Evolutionary conservation across 2,329 filamentous ascomycete species (phyloP), one percentile per base, ranked within the genome.

Genomic region (Colletotrichum sp.): DNA sequence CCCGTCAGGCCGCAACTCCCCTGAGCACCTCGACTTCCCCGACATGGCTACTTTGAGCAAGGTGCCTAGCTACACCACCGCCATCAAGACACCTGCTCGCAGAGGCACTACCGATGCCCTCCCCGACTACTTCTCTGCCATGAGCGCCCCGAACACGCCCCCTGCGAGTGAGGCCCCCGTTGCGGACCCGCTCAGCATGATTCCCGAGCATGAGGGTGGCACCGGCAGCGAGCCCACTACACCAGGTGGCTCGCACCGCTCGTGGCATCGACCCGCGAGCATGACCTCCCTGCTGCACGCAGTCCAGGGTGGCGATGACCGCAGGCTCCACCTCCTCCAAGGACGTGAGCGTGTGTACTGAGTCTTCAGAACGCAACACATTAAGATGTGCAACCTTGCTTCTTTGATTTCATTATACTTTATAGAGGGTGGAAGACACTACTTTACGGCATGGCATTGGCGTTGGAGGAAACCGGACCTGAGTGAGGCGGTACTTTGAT

Each of bases 1-100:
- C 6, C 86, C 81, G 6, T 90, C 90, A 18, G 88, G 88, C 6
- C 86, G 88, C 71, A 87, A 88, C 77, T 92, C 91, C 9, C 88
- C 89, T 6, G 89, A 92, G 78, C 89, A 92, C 77, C 79, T 88
- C 65, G 90, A 93, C 75, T 87, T 88, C 64, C 85, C 88, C 22
- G 92, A 94, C 77, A 85, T 95, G 78, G 89, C 90, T 64, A 90
- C 92, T 77, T 85, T 96, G 56, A 94, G 89, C 82, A 94, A 94
- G 78, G 94, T 96, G 3, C 94, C 94, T 2, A 96, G 94, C 72
- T 96, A 96, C 82, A 90, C 90, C 18, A 96, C 94, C 2, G 94
- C 94, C 0, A 91, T 95, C 30, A 91, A 91, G 77, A 91, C 92
- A 1, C 91, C 92, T 7, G 90, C 91, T 18, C 88, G 90, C 66